phyloP scores from a whole-genome alignment of 768 basidiomycete genomes.

The Lactifluus rugatus region DNA sequence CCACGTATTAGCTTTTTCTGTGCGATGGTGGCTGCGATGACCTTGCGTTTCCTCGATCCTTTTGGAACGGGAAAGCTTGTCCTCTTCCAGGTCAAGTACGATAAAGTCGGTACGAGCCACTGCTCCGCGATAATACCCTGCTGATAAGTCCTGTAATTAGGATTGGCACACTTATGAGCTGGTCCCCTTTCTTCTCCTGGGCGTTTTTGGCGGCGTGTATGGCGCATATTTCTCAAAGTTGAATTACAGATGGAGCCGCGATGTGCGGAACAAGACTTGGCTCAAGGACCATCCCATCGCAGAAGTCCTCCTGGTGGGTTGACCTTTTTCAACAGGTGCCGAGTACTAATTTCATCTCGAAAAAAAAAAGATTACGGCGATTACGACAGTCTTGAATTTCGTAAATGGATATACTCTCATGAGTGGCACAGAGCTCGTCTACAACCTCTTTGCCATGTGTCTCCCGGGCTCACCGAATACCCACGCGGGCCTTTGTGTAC shows the following conservation, averaged over 20 bases:
- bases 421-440: slow-evolving; percentile 93
- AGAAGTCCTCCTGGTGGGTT: slow-evolving; percentile 73
- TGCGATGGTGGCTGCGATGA: slow-evolving; percentile 94
- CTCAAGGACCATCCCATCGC: slow-evolving; percentile 65
- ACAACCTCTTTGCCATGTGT: slow-evolving; percentile 86
- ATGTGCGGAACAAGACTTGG: slow-evolving; percentile 77
- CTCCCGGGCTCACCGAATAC: slow-evolving; percentile 42
- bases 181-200: slow-evolving; percentile 73
- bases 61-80: slow-evolving; percentile 94
- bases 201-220: slow-evolving; percentile 88
- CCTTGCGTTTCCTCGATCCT: slow-evolving; percentile 85
- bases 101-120: slow-evolving; percentile 40
- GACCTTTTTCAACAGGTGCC: neutral
- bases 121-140: neutral
- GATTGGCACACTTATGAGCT: slow-evolving; percentile 94
- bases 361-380: slow-evolving; percentile 67
- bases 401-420: slow-evolving; percentile 85
- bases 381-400: slow-evolving; percentile 74
- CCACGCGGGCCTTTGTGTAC: slow-evolving; percentile 61
- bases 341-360: neutral
- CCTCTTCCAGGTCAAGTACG: slow-evolving; percentile 84
- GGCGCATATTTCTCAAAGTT: slow-evolving; percentile 90
- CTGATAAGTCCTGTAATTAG: slow-evolving; percentile 29
- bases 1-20: slow-evolving; percentile 78
- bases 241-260: slow-evolving; percentile 80